Evolutionary conservation across 495 filamentous ascomycete genomes (phyloP).

Genomic region (Rhypophila decipiens): DNA sequence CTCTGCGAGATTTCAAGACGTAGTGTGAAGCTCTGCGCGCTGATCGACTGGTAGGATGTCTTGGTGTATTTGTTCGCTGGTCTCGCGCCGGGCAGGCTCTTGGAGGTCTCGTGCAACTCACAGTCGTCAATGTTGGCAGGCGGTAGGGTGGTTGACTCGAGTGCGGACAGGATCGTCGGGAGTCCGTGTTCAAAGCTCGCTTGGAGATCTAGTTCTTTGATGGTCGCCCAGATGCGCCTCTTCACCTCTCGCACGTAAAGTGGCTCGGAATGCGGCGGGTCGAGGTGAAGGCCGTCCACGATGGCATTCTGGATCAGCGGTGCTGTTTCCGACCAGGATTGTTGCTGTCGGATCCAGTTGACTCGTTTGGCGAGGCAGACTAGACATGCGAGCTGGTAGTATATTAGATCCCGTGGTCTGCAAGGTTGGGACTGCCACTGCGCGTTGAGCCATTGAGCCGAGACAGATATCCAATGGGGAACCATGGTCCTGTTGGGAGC

Average conservation of each 20-base stretch:
- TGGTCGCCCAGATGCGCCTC: constrained; percentile 25
- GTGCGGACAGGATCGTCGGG: constrained; percentile 24
- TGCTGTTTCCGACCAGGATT: constrained; percentile 28
- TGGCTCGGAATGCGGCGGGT: constrained; percentile 15
- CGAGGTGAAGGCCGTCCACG: constrained; percentile 23
- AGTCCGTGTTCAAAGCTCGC: constrained; percentile 29
- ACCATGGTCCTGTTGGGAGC: constrained; percentile 55
- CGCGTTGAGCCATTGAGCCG: constrained; percentile 22
- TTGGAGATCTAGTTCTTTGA: constrained; percentile 29
- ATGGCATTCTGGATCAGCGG: constrained; percentile 22
- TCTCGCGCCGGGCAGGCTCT: constrained; percentile 18
- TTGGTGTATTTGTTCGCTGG: constrained; percentile 22
- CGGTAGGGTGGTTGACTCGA: constrained; percentile 20
- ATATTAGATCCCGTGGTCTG: constrained; percentile 26
- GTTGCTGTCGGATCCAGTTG: constrained; percentile 28
- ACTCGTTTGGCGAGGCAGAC: constrained; percentile 29
- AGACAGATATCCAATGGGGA: constrained; percentile 25
- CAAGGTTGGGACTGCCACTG: constrained; percentile 22
- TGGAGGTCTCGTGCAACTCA: constrained; percentile 21
- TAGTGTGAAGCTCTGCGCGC: constrained; percentile 22
- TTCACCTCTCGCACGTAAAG: constrained; percentile 30
- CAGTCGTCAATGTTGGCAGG: constrained; percentile 29
- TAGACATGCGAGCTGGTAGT: constrained; percentile 28
- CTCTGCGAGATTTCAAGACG: constrained; percentile 22
- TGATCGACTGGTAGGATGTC: constrained; percentile 26